Evolutionary conservation across 768 basidiomycete species (phyloP).

Genomic region (Exsudoporus frostii): DNA sequence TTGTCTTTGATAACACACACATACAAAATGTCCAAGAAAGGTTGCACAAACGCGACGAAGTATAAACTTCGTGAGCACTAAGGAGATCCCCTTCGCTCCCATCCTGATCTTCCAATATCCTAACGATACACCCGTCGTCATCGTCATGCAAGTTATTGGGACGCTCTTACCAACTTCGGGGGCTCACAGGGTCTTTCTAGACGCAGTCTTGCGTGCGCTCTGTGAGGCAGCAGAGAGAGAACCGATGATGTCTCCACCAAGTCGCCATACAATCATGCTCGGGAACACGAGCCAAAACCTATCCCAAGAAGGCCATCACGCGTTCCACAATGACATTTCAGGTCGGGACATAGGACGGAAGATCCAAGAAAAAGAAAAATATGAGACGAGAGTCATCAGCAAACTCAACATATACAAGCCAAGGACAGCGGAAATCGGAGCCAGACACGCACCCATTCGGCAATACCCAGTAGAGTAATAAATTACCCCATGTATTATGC

Average conservation of each 20-base stretch:
- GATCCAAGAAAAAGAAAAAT: neutral
- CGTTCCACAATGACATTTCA: neutral
- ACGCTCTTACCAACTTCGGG: neutral
- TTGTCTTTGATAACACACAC: too few species aligned
- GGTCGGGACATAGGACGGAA: neutral
- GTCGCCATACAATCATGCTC: constrained; percentile 49
- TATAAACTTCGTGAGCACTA: too few species aligned
- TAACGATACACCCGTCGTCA: neutral
- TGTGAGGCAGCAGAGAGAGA: constrained; percentile 37
- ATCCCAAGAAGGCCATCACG: neutral
- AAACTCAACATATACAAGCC: neutral
- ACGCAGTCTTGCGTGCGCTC: constrained; percentile 25
- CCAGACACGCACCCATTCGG: constrained; percentile 67
- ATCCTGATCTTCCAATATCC: too few species aligned
- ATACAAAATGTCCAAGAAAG: too few species aligned
- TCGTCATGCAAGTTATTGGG: neutral
- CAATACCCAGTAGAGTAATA: constrained; percentile 64
- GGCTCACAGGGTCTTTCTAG: constrained; percentile 31
- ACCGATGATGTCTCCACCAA: constrained; percentile 60
- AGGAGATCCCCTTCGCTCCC: neutral
- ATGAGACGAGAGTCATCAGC: constrained; percentile 1
- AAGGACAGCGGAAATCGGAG: neutral
- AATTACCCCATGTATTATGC: constrained; percentile 56
- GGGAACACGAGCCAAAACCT: constrained; percentile 83
- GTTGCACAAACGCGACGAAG: too few species aligned